Percentiles rank a stretch among this genome's conserved stretches.
phyloP scores from a whole-genome alignment of 2,329 filamentous ascomycete genomes.

The Trichophyton rubrum region DNA sequence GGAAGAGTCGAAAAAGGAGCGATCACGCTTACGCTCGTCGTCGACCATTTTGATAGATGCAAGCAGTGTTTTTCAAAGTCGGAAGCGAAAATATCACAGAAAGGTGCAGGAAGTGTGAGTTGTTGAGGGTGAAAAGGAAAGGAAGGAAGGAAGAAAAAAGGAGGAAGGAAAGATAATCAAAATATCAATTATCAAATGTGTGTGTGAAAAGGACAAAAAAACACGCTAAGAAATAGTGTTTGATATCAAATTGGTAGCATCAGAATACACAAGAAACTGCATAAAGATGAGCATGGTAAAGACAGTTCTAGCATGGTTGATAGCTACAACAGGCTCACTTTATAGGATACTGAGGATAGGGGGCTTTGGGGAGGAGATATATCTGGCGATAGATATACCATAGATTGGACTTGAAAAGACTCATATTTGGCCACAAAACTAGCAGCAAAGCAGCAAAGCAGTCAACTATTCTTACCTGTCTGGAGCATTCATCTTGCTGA shows the following conservation, averaged over 20 bases:
- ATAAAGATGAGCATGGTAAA: no score
- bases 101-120: neutral
- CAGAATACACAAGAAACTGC: no score
- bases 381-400: no score
- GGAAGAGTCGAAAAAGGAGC: constrained; percentile 11
- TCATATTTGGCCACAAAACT: neutral
- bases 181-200: no score
- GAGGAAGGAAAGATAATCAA: neutral
- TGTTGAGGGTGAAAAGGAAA: neutral
- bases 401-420: neutral
- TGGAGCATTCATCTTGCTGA: constrained; percentile 40
- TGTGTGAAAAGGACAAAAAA: no score
- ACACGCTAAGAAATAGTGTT: no score
- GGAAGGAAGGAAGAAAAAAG: no score
- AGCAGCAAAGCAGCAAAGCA: neutral
- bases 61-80: neutral
- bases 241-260: no score
- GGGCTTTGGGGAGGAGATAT: no score
- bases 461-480: constrained; percentile 33
- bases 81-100: neutral
- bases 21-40: neutral
- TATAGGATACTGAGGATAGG: no score
- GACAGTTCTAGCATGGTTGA: no score
- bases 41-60: neutral
- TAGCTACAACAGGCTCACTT: no score